These are phyloP conservation scores for Apium graveolens DNA, from an alignment of 129 eudicot genomes.

Conservation along the genomic window DNA sequence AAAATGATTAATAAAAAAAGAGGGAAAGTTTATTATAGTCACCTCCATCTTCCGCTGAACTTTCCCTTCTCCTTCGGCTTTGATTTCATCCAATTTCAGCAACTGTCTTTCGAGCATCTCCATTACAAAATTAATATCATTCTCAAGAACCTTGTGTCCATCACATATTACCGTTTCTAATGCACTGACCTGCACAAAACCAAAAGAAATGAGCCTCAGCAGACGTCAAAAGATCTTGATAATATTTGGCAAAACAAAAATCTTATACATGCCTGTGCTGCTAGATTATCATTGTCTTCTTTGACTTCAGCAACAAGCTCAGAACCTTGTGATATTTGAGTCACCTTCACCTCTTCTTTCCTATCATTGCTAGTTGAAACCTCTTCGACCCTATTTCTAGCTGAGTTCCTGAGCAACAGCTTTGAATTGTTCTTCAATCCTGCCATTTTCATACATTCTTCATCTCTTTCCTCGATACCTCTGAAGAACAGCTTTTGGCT, in stretches of 20 bases:
- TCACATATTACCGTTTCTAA: slow-evolving; percentile 47
- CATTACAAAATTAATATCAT: slow-evolving; percentile 44
- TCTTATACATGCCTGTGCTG: slow-evolving; percentile 44
- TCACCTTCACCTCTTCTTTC: slow-evolving; percentile 37
- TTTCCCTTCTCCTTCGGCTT: slow-evolving; percentile 86
- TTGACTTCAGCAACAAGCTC: slow-evolving; percentile 63
- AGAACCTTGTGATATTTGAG: slow-evolving; percentile 36
- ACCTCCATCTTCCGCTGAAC: slow-evolving; percentile 72
- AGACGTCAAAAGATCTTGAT: not conserved
- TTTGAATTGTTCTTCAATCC: slow-evolving; percentile 74
- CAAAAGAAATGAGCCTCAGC: slow-evolving; percentile 8
- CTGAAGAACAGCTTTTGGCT: slow-evolving; percentile 51
- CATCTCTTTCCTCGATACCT: slow-evolving; percentile 71
- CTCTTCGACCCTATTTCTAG: slow-evolving; percentile 33
- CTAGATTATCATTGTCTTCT: slow-evolving; percentile 53
- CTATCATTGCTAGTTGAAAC: slow-evolving; percentile 15
- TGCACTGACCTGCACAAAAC: slow-evolving; percentile 44
- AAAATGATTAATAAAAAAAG: not conserved
- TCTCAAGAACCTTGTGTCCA: slow-evolving; percentile 69
- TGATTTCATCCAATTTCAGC: slow-evolving; percentile 75
- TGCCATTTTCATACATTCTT: slow-evolving; percentile 38
- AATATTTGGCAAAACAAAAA: not conserved
- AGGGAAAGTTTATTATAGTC: slow-evolving; percentile 7
- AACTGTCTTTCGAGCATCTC: slow-evolving; percentile 87
- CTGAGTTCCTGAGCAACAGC: slow-evolving; percentile 41